These are phyloP conservation scores for Hyphodiscus sp. DNA, from an alignment of 2,329 filamentous ascomycete genomes.

Conservation along the genomic window DNA sequence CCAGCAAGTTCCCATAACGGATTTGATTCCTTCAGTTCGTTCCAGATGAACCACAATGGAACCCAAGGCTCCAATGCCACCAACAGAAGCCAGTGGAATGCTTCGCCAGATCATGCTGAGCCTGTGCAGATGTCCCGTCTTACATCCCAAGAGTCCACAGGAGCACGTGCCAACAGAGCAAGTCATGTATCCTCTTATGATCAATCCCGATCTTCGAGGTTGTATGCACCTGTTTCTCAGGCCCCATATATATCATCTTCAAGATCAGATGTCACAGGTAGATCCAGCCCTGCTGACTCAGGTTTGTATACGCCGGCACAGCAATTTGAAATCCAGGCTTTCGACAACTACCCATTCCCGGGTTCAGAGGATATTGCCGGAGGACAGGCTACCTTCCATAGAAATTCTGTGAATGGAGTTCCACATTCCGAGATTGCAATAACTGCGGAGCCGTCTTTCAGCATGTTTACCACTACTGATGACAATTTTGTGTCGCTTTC, in stretches of 20 bases:
- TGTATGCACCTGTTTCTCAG: slow-evolving; percentile 24
- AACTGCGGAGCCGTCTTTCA: slow-evolving; percentile 17
- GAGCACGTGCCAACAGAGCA: slow-evolving; percentile 24
- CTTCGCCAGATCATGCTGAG: slow-evolving; percentile 20
- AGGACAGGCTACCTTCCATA: slow-evolving; percentile 20
- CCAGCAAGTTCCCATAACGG: slow-evolving; percentile 23
- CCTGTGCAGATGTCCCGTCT: slow-evolving; percentile 25
- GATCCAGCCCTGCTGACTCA: slow-evolving; percentile 26
- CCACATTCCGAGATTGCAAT: slow-evolving; percentile 16
- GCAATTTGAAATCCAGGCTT: slow-evolving; percentile 25
- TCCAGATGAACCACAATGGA: background rate
- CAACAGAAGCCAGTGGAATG: slow-evolving; percentile 20
- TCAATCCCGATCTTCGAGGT: slow-evolving; percentile 23
- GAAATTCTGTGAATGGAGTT: slow-evolving; percentile 17
- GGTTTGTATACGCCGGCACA: slow-evolving; percentile 25
- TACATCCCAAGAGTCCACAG: slow-evolving; percentile 26
- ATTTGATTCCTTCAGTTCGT: slow-evolving; percentile 24
- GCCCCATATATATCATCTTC: slow-evolving; percentile 27
- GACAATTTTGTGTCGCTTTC: slow-evolving; percentile 16
- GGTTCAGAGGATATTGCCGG: slow-evolving; percentile 22
- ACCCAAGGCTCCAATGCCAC: background rate
- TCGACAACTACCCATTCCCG: slow-evolving; percentile 24
- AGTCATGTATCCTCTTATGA: slow-evolving; percentile 23
- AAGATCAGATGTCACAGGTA: slow-evolving; percentile 27
- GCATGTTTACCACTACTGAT: slow-evolving; percentile 20